Percentiles rank a stretch among this genome's conserved stretches.
Evolutionary conservation across 768 basidiomycete genomes (phyloP).

Genomic region (Leccinum longicurvipes): DNA sequence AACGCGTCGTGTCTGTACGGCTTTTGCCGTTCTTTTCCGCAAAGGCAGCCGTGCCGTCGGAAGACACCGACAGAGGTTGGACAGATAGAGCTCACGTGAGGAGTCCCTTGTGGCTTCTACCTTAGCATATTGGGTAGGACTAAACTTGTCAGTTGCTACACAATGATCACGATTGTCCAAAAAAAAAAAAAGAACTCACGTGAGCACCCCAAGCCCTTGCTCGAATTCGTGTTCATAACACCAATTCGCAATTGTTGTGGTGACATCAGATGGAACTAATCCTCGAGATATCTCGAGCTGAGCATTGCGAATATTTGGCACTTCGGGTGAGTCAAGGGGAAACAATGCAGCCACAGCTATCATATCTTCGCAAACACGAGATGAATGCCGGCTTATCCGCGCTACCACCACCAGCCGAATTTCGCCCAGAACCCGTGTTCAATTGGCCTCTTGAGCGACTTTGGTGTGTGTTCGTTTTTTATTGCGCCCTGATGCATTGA

Average conservation of each 20-base stretch:
- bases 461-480: conserved; percentile 13
- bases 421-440: conserved; percentile 21
- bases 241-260: not conserved
- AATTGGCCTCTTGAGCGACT: conserved; percentile 17
- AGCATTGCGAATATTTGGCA: conserved; percentile 1
- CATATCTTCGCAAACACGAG: conserved; percentile 27
- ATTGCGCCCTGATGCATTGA: not conserved
- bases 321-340: conserved; percentile 2
- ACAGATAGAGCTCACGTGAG: conserved; percentile 16
- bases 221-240: not conserved
- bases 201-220: conserved; percentile 12
- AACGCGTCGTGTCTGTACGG: too few relatives aligned
- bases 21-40: too few relatives aligned
- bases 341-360: conserved; percentile 3
- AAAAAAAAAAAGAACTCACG: too few relatives aligned
- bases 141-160: too few relatives aligned
- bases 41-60: too few relatives aligned
- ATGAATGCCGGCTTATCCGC: conserved; percentile 28
- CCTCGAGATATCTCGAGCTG: conserved; percentile 26
- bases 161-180: conserved; percentile 25
- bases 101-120: too few relatives aligned
- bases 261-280: conserved; percentile 25
- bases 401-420: conserved; percentile 25
- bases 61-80: conserved; percentile 2
- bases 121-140: too few relatives aligned